Conservation (phyloP, 257 asterid species). For the Gentiana dahurica region DNA sequence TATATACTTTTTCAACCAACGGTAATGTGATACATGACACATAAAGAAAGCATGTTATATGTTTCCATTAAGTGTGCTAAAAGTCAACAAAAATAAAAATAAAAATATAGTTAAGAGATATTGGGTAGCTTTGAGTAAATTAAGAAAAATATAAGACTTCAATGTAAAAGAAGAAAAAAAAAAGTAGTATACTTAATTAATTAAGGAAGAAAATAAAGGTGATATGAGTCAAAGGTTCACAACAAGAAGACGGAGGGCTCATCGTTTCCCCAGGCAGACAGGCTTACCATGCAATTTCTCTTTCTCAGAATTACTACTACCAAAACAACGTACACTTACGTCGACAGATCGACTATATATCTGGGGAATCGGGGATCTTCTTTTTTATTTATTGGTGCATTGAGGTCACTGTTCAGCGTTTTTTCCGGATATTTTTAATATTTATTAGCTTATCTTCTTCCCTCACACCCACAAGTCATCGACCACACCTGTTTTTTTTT, state of each 20-base stretch:
- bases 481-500: neutral
- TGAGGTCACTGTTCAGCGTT: conserved; percentile 9
- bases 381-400: neutral
- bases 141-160: neutral
- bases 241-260: neutral
- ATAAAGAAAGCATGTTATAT: too few relatives aligned
- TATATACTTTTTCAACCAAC: too few relatives aligned
- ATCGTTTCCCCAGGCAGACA: conserved; percentile 12
- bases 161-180: neutral
- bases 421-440: conserved; percentile 5
- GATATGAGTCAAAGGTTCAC: conserved; percentile 14
- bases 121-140: neutral
- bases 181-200: neutral
- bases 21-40: too few relatives aligned
- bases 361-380: neutral
- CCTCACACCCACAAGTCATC: conserved; percentile 4
- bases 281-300: neutral
- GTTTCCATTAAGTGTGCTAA: too few relatives aligned
- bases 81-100: too few relatives aligned
- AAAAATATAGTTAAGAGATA: neutral
- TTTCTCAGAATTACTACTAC: neutral
- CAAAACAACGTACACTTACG: neutral
- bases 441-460: conserved; percentile 1
- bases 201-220: neutral
- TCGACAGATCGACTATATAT: neutral